phyloP scores from a whole-genome alignment of 2,329 filamentous ascomycete genomes.

The Fusarium denticulatum region DNA sequence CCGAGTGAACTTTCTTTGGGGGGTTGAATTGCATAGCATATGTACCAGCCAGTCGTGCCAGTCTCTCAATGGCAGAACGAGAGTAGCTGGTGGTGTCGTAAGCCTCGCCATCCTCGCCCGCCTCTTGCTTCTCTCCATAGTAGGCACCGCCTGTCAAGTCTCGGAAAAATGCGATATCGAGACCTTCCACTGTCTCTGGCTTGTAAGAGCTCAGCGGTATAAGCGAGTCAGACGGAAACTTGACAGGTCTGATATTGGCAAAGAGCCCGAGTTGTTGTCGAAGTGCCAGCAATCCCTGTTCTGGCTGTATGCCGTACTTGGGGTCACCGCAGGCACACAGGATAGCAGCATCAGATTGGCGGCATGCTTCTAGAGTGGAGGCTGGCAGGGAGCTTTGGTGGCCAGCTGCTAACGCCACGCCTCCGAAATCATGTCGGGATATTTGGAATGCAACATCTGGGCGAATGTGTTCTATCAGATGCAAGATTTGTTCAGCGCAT shows the following conservation, averaged over 20 bases:
- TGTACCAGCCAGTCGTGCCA: conserved; percentile 63
- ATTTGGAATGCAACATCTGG: conserved; percentile 10
- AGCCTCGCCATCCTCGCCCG: conserved; percentile 61
- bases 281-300: conserved; percentile 77
- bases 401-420: not conserved
- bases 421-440: conserved; percentile 3
- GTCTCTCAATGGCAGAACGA: conserved; percentile 74
- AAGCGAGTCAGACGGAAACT: conserved; percentile 77
- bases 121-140: conserved; percentile 69
- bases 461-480: conserved; percentile 11
- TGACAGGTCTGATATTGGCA: conserved; percentile 78
- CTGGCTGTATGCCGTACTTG: conserved; percentile 42
- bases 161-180: conserved; percentile 81
- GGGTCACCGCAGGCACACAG: conserved; percentile 20
- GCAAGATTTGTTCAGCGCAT: not conserved
- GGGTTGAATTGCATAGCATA: conserved; percentile 56
- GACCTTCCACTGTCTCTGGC: conserved; percentile 71
- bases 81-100: conserved; percentile 70
- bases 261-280: conserved; percentile 67
- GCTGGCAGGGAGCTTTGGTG: not conserved
- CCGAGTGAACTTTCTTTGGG: conserved; percentile 57
- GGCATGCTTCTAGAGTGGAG: conserved; percentile 20
- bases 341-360: conserved; percentile 6
- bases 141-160: conserved; percentile 82
- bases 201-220: conserved; percentile 76